These are phyloP conservation scores for Pestalotiopsis sp. DNA, from an alignment of 2,329 filamentous ascomycete species.

Conservation along the genomic window DNA sequence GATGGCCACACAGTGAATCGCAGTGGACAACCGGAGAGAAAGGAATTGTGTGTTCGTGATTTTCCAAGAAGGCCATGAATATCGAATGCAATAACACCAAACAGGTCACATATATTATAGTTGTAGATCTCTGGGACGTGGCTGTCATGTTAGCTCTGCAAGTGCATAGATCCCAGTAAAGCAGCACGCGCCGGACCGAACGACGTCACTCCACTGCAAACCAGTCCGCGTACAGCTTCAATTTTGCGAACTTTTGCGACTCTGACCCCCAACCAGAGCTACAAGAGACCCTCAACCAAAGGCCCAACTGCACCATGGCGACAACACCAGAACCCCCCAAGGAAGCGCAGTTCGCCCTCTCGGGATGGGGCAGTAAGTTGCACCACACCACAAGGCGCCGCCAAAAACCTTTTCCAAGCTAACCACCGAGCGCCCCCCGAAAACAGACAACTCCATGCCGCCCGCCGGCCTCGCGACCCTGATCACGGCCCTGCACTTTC, in stretches of 20 bases:
- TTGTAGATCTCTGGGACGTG: neutral
- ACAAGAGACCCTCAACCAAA: neutral
- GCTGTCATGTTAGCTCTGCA: neutral
- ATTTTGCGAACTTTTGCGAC: neutral
- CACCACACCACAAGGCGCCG: neutral
- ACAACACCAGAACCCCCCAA: constrained; percentile 33
- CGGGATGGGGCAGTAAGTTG: constrained; percentile 53
- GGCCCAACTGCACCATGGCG: neutral
- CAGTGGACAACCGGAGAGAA: too few relatives aligned
- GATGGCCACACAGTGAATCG: too few relatives aligned
- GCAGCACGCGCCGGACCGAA: neutral
- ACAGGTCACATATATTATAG: too few relatives aligned
- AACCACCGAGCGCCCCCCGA: neutral
- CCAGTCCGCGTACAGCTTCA: neutral
- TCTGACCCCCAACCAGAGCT: neutral
- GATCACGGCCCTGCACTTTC: constrained; percentile 56
- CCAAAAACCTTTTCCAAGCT: neutral
- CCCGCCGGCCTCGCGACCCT: constrained; percentile 58
- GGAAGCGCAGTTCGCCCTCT: constrained; percentile 35
- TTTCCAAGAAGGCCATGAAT: too few relatives aligned
- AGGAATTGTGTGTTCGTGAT: too few relatives aligned
- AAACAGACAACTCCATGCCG: constrained; percentile 53
- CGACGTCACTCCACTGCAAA: constrained; percentile 8
- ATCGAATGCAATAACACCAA: too few relatives aligned
- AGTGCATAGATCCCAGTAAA: neutral